Evolutionary conservation across 2,329 filamentous ascomycete genomes (phyloP).

Genomic region (Pseudonectria foliicola): DNA sequence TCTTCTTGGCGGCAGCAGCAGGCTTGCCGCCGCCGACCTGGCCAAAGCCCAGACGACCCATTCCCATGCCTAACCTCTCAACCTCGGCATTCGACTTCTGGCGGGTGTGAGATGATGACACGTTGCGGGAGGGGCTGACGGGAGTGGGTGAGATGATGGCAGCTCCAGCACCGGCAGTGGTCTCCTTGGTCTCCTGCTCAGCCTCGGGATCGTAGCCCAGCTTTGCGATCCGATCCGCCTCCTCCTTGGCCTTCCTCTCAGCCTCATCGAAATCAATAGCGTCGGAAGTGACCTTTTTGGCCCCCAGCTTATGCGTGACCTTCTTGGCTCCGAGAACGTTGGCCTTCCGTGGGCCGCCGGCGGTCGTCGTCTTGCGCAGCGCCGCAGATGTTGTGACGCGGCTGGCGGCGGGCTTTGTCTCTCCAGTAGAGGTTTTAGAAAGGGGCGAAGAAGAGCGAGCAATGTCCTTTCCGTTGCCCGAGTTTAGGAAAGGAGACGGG

Average conservation of each 20-base stretch:
- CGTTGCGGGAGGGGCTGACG: conserved; percentile 56
- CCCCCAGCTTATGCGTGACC: conserved; percentile 71
- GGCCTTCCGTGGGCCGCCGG: conserved; percentile 65
- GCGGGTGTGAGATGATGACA: conserved; percentile 48
- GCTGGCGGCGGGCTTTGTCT: conserved; percentile 55
- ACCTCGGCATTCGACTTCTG: conserved; percentile 69
- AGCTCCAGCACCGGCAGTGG: conserved; percentile 45
- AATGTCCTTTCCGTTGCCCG: conserved; percentile 63
- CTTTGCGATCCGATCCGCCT: conserved; percentile 92
- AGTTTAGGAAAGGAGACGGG: conserved; percentile 82
- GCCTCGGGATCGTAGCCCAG: conserved; percentile 92
- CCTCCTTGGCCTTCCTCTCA: conserved; percentile 94
- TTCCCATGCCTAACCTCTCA: conserved; percentile 84
- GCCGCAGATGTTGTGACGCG: conserved; percentile 71
- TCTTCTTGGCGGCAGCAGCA: conserved; percentile 55
- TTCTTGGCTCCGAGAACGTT: conserved; percentile 86
- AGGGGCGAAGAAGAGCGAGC: conserved; percentile 82
- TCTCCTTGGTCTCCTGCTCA: conserved; percentile 50
- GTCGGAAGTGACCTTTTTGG: conserved; percentile 79
- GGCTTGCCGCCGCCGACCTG: conserved; percentile 64
- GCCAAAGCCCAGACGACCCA: conserved; percentile 79
- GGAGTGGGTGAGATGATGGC: conserved; percentile 69
- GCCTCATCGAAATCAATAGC: conserved; percentile 94
- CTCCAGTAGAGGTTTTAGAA: conserved; percentile 48
- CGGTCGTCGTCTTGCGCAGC: conserved; percentile 66